Evolutionary conservation across 768 basidiomycete genomes (phyloP).

Genomic region (Lactarius deliciosus): DNA sequence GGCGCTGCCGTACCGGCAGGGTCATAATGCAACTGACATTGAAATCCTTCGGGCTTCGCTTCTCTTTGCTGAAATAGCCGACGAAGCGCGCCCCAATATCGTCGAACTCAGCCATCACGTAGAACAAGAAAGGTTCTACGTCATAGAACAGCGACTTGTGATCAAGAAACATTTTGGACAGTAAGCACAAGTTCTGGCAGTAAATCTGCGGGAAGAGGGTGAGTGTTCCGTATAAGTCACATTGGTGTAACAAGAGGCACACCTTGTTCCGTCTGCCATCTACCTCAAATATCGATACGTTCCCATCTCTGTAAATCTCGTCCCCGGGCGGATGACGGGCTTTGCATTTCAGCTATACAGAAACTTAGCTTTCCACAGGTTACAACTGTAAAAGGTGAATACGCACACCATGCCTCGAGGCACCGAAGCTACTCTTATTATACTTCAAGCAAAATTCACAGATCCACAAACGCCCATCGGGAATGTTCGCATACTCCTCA

Average conservation of each 20-base stretch:
- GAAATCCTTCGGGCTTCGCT: constrained; percentile 91
- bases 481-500: constrained; percentile 91
- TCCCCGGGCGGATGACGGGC: constrained; percentile 94
- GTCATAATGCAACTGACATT: constrained; percentile 99
- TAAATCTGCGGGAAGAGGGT: constrained; percentile 65
- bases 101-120: constrained; percentile 92
- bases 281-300: constrained; percentile 92
- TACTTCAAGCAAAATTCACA: constrained; percentile 99
- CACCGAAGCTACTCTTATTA: constrained; percentile 91
- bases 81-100: constrained; percentile 91
- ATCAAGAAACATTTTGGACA: constrained; percentile 99
- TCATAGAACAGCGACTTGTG: constrained; percentile 99
- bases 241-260: constrained; percentile 9
- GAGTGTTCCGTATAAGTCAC: background rate
- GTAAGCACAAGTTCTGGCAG: constrained; percentile 95
- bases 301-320: constrained; percentile 92
- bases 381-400: constrained; percentile 5
- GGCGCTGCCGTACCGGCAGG: constrained; percentile 87
- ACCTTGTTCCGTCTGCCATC: constrained; percentile 98
- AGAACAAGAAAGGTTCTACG: constrained; percentile 98
- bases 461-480: constrained; percentile 91
- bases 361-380: constrained; percentile 8
- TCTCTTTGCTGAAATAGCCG: constrained; percentile 99
- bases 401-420: constrained; percentile 80
- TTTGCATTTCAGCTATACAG: constrained; percentile 86